Base-by-base conservation (phyloP, 2,329 filamentous ascomycete species). In the Trichophyton equinum region DNA sequence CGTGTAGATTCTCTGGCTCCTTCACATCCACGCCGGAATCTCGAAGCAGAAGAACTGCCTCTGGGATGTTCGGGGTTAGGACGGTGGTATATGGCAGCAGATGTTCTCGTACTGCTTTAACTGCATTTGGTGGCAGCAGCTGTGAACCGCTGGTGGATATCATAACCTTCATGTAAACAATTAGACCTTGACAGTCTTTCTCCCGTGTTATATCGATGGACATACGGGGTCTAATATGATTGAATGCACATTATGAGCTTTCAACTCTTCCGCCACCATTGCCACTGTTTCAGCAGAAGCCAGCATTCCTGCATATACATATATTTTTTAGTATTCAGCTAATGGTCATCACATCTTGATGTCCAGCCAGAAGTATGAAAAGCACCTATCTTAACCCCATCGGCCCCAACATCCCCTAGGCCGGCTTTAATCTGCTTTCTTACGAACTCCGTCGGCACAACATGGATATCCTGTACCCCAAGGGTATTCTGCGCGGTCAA, bases 401-500 rank as follows among this genome's bases (percentile, higher is more conserved):
- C 90, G 2, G 89, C 85, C 2, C 87, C 88, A 63, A 97, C 83
- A 75, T 97, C 94, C 51, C 85, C 85, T 57, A 95, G 79, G 38
- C 87, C 89, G 25, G 88, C 87, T 75, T 92, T 86, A 62, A 97
- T 91, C 74, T 95, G 89, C 77, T 89, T 88, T 65, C 79, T 79
- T 25, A 96, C 84, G 73, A 97, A 96, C 3, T 80, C 79, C 0
- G 88, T 78, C 0, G 92, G 92, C 6, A 88, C 83, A 61, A 87
- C 77, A 69, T 96, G 89, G 58, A 97, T 89, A 65, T 82, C 89
- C 64, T 84, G 79, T 13, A 97, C 91, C 3, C 90, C 90, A 59
- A 82, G 80, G 0, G 94, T 99, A 74, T 97, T 96, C 71, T 97
- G 94, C 15, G 90, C 91, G n/a, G 94, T 99, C 70, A 99, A 78